phyloP scores from a whole-genome alignment of 2,329 filamentous ascomycete species.

The Metarhizium rileyi region DNA sequence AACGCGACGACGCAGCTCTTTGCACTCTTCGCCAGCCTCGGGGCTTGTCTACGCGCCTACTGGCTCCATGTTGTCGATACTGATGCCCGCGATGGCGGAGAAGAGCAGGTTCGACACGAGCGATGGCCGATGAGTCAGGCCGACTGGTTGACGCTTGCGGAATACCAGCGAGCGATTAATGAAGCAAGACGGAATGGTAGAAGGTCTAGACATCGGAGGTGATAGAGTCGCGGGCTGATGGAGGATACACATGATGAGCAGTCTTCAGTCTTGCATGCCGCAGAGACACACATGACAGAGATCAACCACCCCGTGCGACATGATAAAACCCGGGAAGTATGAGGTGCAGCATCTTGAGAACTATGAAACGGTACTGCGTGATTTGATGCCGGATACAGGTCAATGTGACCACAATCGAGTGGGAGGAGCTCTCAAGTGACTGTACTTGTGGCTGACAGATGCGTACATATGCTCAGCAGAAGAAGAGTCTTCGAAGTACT shows the following conservation, averaged over 20 bases:
- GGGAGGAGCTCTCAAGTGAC: too few relatives aligned
- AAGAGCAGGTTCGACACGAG: not conserved
- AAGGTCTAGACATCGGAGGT: not conserved
- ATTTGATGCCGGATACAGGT: too few relatives aligned
- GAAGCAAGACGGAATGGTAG: not conserved
- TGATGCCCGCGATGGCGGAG: not conserved
- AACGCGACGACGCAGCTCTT: constrained; percentile 20
- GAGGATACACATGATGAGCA: not conserved
- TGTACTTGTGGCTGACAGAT: too few relatives aligned
- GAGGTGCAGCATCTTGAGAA: too few relatives aligned
- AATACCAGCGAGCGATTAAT: not conserved
- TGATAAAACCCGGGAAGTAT: too few relatives aligned
- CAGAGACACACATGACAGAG: too few relatives aligned
- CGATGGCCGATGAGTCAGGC: not conserved
- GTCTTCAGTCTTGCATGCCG: not conserved
- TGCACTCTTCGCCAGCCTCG: constrained; percentile 22
- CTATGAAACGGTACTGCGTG: too few relatives aligned
- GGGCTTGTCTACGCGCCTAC: constrained; percentile 9
- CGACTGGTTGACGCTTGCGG: not conserved
- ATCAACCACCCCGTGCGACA: too few relatives aligned
- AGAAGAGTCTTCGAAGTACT: too few relatives aligned
- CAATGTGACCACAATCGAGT: too few relatives aligned
- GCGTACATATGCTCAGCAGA: too few relatives aligned
- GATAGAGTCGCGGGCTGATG: not conserved
- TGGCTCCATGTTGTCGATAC: not conserved